Evolutionary conservation across 805 yeast species (phyloP), one percentile per base, ranked within the genome.

Genomic region (Saccharomycopsis babjevae): DNA sequence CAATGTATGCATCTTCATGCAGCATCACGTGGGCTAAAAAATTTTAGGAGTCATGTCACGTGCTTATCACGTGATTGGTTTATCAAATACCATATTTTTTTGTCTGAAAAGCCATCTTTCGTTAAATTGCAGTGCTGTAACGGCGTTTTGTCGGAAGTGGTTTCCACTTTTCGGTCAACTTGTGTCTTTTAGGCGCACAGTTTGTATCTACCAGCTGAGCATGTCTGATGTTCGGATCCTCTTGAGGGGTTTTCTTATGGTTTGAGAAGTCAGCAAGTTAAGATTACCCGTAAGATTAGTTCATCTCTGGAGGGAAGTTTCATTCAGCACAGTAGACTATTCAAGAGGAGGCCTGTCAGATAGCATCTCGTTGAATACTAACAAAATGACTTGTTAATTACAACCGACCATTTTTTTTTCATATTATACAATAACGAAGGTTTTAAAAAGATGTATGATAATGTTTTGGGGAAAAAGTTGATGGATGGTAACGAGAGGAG

Each of bases 161-260:
- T 55, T 46, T 20, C 16, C 52, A 46, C 25, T 22, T 46, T 46
- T 22, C n/a, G 52, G 52, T 46, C 52, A 46, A 46, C n/a, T 46
- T 46, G 52, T 28, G 61, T 46, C 34, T 58, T 59, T 32, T 54
- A 38, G 55, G n/a, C 58, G 52, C 50, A 25, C 50, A 43, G 58
- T 43, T 43, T n/a, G 62, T 62, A 56, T 62, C 54, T 59, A 62
- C 36, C 64, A 56, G 61, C 58, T 62, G 64, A 62, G 65, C 50
- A 62, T 62, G 65, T 58, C 65, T 62, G 65, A 63, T 62, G 52
- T 46, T 46, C 61, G 63, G 65, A 62, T 62, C 65, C 65, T 57
- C 54, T 59, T 62, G 64, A 59, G 43, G 60, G 59, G 61, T 57
- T n/a, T 32, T 56, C 56, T 39, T 32, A 38, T 30, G 38, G 46